These are phyloP conservation scores for Termitomyces titanicus DNA, from an alignment of 768 basidiomycete species.

Conservation along the genomic window DNA sequence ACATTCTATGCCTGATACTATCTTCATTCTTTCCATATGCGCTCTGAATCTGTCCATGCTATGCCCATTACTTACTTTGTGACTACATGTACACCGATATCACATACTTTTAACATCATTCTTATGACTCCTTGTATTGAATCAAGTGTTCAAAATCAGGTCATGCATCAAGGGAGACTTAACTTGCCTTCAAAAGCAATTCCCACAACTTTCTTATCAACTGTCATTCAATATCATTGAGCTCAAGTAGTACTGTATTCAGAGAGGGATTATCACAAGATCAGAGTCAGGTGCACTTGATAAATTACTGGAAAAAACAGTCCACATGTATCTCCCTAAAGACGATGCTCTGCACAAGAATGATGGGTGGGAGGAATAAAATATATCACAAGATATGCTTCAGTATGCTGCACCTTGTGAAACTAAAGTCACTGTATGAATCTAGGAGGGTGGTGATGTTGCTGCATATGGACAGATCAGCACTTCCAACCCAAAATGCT, in stretches of 20 bases:
- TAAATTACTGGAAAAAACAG: not conserved
- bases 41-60: too few relatives aligned
- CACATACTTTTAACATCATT: not conserved
- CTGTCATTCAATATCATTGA: constrained; percentile 3
- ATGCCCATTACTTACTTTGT: too few relatives aligned
- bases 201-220: not conserved
- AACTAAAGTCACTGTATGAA: constrained; percentile 8
- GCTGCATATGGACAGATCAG: constrained; percentile 8
- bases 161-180: not conserved
- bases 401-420: not conserved
- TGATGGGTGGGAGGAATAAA: constrained; percentile 10
- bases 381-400: not conserved
- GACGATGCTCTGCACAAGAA: constrained; percentile 3
- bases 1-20: not conserved
- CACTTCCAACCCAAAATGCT: constrained; percentile 2
- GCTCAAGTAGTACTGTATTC: constrained; percentile 9
- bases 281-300: not conserved
- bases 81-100: not conserved
- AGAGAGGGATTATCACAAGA: not conserved
- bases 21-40: not conserved
- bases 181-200: constrained; percentile 2
- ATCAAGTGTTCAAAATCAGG: constrained; percentile 7
- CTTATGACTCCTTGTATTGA: not conserved
- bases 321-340: not conserved
- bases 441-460: constrained; percentile 13